Percentiles rank a stretch among this genome's conserved stretches.
phyloP scores from a whole-genome alignment of 805 yeast genomes.

The Blastobotrys muscicola region DNA sequence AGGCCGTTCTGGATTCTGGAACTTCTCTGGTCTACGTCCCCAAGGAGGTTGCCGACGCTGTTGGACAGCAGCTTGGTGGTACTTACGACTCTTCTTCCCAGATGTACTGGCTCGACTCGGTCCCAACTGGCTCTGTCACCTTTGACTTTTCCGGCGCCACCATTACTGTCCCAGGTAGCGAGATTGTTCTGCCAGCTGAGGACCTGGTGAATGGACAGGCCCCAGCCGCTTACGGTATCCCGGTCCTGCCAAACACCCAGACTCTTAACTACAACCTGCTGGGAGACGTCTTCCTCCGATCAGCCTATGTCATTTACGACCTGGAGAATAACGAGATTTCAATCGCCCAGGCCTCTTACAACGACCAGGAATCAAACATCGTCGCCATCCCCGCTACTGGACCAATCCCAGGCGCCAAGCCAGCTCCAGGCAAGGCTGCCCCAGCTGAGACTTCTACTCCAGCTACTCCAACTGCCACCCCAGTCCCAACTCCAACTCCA shows the following conservation, averaged over 20 bases:
- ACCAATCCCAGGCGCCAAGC: no score
- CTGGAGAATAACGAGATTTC: conserved; percentile 45
- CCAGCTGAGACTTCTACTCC: no score
- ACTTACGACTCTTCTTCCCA: neutral
- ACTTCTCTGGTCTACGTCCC: conserved; percentile 12
- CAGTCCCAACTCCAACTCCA: no score
- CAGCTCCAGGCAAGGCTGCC: no score
- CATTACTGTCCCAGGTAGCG: conserved; percentile 17
- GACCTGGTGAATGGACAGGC: conserved; percentile 9
- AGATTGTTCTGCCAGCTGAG: conserved; percentile 12
- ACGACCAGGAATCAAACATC: conserved; percentile 13
- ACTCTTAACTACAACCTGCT: conserved; percentile 20
- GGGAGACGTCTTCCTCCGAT: conserved; percentile 56
- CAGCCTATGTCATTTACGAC: conserved; percentile 58
- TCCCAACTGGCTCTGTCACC: conserved; percentile 13
- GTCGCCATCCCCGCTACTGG: conserved; percentile 16
- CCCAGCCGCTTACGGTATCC: conserved; percentile 1
- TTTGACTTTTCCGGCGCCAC: conserved; percentile 16
- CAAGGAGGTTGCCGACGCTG: neutral
- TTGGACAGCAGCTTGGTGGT: conserved; percentile 4
- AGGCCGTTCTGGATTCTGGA: conserved; percentile 13
- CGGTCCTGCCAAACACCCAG: neutral
- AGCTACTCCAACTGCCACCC: no score
- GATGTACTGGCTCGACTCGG: conserved; percentile 1
- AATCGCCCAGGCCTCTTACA: conserved; percentile 39